A percentile compares a stretch with the other conserved stretches of the same genome.
phyloP scores from a whole-genome alignment of 1,284 basidiomycete species.

The Microbotryum intermedium region DNA sequence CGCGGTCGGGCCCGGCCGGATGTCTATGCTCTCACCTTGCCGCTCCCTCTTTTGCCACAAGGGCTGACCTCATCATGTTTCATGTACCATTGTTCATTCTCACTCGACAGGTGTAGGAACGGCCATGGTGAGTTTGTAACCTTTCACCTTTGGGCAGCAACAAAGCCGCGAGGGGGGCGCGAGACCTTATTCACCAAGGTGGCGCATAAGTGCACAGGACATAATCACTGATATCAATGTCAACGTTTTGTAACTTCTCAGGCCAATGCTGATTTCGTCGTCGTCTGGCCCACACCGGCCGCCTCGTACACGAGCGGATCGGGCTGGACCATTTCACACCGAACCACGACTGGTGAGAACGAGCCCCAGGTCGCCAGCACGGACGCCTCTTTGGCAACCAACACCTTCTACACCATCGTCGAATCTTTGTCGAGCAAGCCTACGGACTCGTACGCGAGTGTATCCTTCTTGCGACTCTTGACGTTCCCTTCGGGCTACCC shows the following conservation, averaged over 20 bases:
- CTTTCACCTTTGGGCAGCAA: neutral
- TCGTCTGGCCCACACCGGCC: slow-evolving; percentile 17
- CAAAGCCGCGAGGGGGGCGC: no score
- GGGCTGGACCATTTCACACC: slow-evolving; percentile 20
- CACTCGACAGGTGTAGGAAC: slow-evolving; percentile 1
- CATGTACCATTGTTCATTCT: neutral
- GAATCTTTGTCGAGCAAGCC: slow-evolving; percentile 10
- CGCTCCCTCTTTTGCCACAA: neutral
- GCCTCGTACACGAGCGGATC: neutral
- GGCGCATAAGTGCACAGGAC: neutral
- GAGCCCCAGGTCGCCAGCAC: slow-evolving; percentile 6
- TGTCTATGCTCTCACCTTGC: neutral
- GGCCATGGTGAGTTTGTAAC: slow-evolving; percentile 1
- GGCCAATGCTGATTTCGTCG: slow-evolving; percentile 19
- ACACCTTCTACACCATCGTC: slow-evolving; percentile 13
- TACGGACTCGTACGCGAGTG: slow-evolving; percentile 3
- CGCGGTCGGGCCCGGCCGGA: neutral
- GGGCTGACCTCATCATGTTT: neutral
- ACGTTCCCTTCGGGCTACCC: slow-evolving; percentile 3
- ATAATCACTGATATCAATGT: neutral
- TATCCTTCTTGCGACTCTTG: slow-evolving; percentile 13
- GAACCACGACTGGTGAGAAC: neutral
- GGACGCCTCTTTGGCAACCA: neutral
- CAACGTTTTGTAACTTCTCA: slow-evolving; percentile 1
- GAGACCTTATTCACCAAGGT: no score